phyloP scores from a whole-genome alignment of 2,329 filamentous ascomycete genomes.

The Periconia macrospinosa region DNA sequence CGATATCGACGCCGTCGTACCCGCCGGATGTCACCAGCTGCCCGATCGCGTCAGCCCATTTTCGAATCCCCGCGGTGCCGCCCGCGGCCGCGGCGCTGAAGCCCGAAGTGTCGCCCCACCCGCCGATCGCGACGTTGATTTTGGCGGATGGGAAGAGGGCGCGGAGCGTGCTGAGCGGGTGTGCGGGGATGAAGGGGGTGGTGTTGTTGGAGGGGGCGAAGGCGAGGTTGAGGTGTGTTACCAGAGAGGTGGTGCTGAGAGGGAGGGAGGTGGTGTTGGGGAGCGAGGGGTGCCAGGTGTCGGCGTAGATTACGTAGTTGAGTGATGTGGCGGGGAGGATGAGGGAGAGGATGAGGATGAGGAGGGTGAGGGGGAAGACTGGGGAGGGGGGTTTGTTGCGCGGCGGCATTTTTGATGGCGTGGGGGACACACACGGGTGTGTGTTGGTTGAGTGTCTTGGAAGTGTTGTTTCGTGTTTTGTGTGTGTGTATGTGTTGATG shows the following conservation, averaged over 20 bases:
- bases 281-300: constrained; percentile 37
- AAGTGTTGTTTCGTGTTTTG: no score
- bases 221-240: constrained; percentile 40
- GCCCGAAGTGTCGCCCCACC: constrained; percentile 70
- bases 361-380: no score
- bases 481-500: no score
- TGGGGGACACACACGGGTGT: no score
- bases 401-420: no score
- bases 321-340: not conserved
- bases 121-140: constrained; percentile 71
- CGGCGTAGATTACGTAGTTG: no score
- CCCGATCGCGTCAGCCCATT: constrained; percentile 66
- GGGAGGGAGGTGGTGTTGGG: constrained; percentile 16
- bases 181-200: constrained; percentile 56
- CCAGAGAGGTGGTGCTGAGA: constrained; percentile 31
- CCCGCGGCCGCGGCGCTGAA: constrained; percentile 60
- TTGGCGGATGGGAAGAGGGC: constrained; percentile 61
- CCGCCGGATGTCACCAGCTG: constrained; percentile 63
- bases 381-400: not conserved
- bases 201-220: constrained; percentile 46
- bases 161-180: constrained; percentile 55
- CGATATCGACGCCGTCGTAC: constrained; percentile 69
- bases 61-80: constrained; percentile 47
- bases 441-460: no score
- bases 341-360: not conserved